A percentile compares a stretch with the other conserved stretches of the same genome.
Evolutionary conservation across 2,329 filamentous ascomycete species (phyloP).

Genomic region (Exophiala viscosa): DNA sequence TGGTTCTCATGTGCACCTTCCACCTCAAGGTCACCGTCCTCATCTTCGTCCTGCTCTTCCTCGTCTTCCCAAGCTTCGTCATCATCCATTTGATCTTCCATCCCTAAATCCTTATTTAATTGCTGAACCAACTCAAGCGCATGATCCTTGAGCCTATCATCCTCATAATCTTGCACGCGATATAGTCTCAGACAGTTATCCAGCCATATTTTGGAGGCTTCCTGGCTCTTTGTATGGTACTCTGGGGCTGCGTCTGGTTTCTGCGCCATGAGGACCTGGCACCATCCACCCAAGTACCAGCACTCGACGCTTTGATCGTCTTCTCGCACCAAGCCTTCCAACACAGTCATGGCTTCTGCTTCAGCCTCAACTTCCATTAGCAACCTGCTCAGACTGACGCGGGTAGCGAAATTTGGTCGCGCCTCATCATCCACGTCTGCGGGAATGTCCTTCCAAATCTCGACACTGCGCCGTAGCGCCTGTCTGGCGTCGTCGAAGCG

Average conservation of each 20-base stretch:
- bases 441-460: conserved; percentile 75
- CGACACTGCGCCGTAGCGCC: conserved; percentile 74
- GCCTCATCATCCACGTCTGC: conserved; percentile 60
- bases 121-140: conserved; percentile 44
- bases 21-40: conserved; percentile 36
- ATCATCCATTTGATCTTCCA: conserved; percentile 55
- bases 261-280: conserved; percentile 65
- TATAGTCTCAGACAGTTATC: conserved; percentile 78
- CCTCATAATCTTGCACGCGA: conserved; percentile 69
- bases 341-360: conserved; percentile 75
- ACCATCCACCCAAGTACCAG: conserved; percentile 97
- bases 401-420: conserved; percentile 80
- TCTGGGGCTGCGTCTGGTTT: conserved; percentile 41
- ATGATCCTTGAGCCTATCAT: conserved; percentile 44
- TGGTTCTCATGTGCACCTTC: conserved; percentile 8
- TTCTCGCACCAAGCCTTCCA: conserved; percentile 78
- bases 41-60: conserved; percentile 52
- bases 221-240: conserved; percentile 35
- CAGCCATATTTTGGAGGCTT: conserved; percentile 68
- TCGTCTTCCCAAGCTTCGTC: conserved; percentile 56
- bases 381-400: conserved; percentile 77
- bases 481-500: conserved; percentile 73
- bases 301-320: conserved; percentile 93
- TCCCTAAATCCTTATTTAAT: conserved; percentile 63
- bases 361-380: conserved; percentile 89